A percentile compares a stretch with the other conserved stretches of the same genome.
Evolutionary conservation across 306 rosid genomes (phyloP).

Genomic region (Malus fusca): DNA sequence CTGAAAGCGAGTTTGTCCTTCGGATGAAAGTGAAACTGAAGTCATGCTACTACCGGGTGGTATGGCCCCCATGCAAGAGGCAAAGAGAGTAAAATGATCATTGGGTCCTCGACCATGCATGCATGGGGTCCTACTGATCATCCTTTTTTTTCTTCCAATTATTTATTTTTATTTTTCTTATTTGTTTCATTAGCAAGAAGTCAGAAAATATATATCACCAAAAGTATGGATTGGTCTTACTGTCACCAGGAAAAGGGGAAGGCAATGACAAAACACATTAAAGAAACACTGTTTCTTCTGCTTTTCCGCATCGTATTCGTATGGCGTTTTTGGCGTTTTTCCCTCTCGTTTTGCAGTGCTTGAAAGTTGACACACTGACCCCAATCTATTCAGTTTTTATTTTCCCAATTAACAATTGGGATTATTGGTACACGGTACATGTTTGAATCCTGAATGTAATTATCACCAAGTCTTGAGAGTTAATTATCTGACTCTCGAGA

Average conservation of each 20-base stretch:
- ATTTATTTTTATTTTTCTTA: background rate
- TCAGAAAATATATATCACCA: background rate
- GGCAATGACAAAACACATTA: background rate
- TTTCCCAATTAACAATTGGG: no score
- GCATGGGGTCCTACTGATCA: background rate
- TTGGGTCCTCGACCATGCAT: background rate
- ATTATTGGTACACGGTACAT: no score
- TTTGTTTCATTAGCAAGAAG: background rate
- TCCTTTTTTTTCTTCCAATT: background rate
- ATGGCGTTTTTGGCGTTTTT: background rate
- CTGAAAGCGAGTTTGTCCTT: background rate
- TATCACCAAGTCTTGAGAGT: no score
- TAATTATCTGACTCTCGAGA: no score
- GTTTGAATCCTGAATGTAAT: no score
- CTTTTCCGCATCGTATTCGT: no score
- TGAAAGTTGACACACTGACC: no score
- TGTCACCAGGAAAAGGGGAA: background rate
- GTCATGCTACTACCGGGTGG: background rate
- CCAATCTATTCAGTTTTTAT: no score
- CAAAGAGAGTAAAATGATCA: background rate
- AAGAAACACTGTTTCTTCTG: no score
- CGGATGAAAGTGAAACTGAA: background rate
- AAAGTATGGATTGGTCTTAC: background rate
- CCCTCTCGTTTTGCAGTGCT: background rate
- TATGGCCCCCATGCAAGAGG: background rate